Evolutionary conservation across 2,329 filamentous ascomycete species (phyloP), one percentile per base, ranked within the genome.

Genomic region (Epichloe bromicola): DNA sequence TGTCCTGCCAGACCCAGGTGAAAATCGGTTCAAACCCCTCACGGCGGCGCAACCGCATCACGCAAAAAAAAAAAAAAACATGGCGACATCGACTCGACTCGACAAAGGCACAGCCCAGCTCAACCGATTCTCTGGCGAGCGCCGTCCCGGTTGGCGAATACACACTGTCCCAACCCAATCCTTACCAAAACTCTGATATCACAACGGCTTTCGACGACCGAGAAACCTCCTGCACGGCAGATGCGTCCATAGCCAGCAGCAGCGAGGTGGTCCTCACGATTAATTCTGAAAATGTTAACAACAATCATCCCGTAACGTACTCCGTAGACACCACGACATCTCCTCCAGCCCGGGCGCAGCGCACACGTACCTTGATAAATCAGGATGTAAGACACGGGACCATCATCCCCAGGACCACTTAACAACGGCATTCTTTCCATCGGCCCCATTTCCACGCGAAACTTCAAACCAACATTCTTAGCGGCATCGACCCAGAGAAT

Each of bases 401-500:
- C 66, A 44, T 88, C 81, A 50, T 87, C 80, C 48, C 82, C 77
- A 10, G 67, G 68, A 2, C 71, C 68, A 15, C 80, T 65, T 12
- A 86, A 67, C 1, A 86, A 67, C 1, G 81, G 78, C 52, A 70
- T 67, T 37, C 72, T 60, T 64, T 66, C 61, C n/a, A 57, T 58
- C n/a, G 57, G 56, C 12, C 53, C 58, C 38, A 53, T 56, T 36
- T 54, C 62, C 17, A 90, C 82, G 10, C 75, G 74, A 57, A 93
- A 80, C 43, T 77, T 78, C 51, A 93, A 66, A 0, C 87, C 88
- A 19, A 88, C 79, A 52, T 79, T 76, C 57, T 76, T 76, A 1
- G 69, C 64, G 3, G 71, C 65, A 58, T 83, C 85, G 4, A 83
- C 75, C 88, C 88, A 93, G 0, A 91, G 64, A 34, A 89, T 74